A percentile compares a stretch with the other conserved stretches of the same genome.
These are phyloP conservation scores for Curvularia lunata DNA, from an alignment of 2,329 filamentous ascomycete species.

Conservation along the genomic window DNA sequence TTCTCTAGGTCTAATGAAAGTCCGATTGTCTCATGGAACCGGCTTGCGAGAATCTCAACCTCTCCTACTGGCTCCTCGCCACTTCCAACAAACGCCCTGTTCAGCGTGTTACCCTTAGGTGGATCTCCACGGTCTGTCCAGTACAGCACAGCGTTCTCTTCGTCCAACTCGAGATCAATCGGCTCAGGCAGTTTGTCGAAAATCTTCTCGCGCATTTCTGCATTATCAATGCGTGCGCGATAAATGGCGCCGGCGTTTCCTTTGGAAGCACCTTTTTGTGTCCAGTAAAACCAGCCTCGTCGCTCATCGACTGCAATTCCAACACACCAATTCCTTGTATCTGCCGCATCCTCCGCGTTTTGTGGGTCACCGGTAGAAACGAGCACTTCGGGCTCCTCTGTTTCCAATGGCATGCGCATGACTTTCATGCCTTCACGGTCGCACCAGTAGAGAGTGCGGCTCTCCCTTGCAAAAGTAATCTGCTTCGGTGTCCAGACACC, in stretches of 20 bases:
- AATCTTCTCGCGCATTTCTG: background rate
- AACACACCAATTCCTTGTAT: conserved; percentile 1
- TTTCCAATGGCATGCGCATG: conserved; percentile 2
- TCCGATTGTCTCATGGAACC: background rate
- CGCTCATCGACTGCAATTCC: conserved; percentile 1
- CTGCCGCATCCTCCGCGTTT: background rate
- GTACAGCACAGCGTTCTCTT: background rate
- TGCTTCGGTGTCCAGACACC: conserved; percentile 4
- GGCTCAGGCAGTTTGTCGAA: background rate
- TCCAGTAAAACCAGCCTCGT: conserved; percentile 1
- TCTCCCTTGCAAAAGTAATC: background rate
- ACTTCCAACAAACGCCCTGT: background rate
- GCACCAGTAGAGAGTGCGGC: conserved; percentile 1
- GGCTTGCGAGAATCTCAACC: background rate
- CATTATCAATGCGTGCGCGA: background rate
- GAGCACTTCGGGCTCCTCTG: background rate
- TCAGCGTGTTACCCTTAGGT: background rate
- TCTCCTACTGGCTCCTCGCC: background rate
- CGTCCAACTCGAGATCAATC: background rate
- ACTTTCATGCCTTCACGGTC: conserved; percentile 4
- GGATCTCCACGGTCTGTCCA: conserved; percentile 4
- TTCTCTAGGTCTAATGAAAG: background rate
- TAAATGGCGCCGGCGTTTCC: background rate
- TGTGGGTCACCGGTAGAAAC: background rate
- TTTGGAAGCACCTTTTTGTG: background rate